Conservation (phyloP, 768 basidiomycete genomes). For the Termitomyces bulborhizus region DNA sequence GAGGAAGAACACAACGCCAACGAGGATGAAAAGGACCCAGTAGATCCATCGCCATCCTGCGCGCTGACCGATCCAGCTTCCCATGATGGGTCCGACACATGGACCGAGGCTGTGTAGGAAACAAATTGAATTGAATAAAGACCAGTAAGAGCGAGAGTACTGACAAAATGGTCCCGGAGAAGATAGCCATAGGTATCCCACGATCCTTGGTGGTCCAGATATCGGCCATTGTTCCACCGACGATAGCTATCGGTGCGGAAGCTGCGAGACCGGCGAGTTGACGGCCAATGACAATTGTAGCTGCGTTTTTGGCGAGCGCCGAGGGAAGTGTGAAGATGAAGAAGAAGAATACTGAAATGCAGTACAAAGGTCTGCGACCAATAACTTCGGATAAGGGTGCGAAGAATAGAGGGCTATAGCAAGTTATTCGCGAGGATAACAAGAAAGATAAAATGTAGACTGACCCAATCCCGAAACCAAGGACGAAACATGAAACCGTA, state of each 20-base stretch:
- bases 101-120: slow-evolving; percentile 30
- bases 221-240: slow-evolving; percentile 38
- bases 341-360: slow-evolving; percentile 30
- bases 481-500: slow-evolving; percentile 37
- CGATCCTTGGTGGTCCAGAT: slow-evolving; percentile 34
- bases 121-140: not conserved
- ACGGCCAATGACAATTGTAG: slow-evolving; percentile 29
- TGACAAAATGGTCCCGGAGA: slow-evolving; percentile 41
- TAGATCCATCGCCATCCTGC: slow-evolving; percentile 44
- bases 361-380: slow-evolving; percentile 31
- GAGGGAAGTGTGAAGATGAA: slow-evolving; percentile 43
- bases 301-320: slow-evolving; percentile 22
- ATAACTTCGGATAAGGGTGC: slow-evolving; percentile 34
- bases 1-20: slow-evolving; percentile 27
- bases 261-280: slow-evolving; percentile 24
- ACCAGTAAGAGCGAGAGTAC: slow-evolving; percentile 1
- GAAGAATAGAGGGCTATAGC: slow-evolving; percentile 31
- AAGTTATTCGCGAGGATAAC: not conserved
- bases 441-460: slow-evolving; percentile 15
- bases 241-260: slow-evolving; percentile 26
- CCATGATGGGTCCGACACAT: slow-evolving; percentile 43
- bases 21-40: slow-evolving; percentile 41
- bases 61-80: slow-evolving; percentile 38
- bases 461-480: slow-evolving; percentile 35
- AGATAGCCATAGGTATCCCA: slow-evolving; percentile 42